These are phyloP conservation scores for Oryza coarctata DNA, from an alignment of 176 grass and related monocot species.

Conservation along the genomic window DNA sequence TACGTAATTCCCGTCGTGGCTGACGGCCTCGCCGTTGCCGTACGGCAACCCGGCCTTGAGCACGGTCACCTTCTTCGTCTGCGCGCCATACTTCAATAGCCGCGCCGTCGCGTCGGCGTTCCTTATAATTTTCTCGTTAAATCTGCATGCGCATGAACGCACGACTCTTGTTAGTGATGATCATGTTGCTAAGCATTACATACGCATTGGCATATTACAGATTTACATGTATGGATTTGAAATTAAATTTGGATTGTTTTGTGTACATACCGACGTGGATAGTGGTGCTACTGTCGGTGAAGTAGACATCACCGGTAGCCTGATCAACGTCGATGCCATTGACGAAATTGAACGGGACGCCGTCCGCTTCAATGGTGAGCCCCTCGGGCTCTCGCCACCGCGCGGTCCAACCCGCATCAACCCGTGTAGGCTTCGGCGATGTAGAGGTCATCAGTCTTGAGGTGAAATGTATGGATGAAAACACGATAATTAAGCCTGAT, in stretches of 20 bases:
- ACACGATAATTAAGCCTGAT: too few relatives aligned
- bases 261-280: neutral
- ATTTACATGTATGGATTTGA: neutral
- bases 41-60: neutral
- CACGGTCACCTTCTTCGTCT: neutral
- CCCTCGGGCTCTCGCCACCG: neutral
- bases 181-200: too few relatives aligned
- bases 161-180: neutral
- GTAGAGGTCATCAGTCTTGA: neutral
- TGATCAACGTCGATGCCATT: neutral
- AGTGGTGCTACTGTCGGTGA: neutral
- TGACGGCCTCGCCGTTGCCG: neutral
- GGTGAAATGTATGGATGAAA: too few relatives aligned
- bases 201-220: neutral
- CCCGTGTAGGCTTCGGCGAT: neutral
- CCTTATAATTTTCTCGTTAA: neutral
- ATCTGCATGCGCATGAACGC: neutral
- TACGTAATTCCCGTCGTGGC: neutral
- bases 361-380: neutral
- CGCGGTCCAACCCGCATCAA: neutral
- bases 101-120: neutral
- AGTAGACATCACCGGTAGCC: neutral
- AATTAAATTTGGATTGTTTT: neutral
- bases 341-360: neutral
- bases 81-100: neutral